phyloP scores from a whole-genome alignment of 352 stramenopile genomes.

The Globisporangium carolinianum region DNA sequence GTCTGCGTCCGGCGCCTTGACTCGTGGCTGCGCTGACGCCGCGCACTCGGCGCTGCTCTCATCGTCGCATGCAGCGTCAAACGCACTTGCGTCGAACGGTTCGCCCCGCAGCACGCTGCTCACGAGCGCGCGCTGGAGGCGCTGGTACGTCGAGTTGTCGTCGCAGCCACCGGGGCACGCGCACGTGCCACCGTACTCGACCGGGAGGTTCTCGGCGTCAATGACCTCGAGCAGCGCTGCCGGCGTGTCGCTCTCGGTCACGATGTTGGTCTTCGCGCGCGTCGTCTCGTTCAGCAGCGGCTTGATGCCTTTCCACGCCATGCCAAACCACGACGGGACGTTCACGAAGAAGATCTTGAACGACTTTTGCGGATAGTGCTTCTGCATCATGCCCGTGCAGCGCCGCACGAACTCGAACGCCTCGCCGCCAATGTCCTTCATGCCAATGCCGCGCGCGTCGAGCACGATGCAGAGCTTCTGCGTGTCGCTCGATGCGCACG shows the following conservation, averaged over 20 bases:
- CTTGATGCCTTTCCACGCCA: constrained; percentile 88
- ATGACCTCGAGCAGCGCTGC: constrained; percentile 48
- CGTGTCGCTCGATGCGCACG: constrained; percentile 52
- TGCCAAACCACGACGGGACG: constrained; percentile 87
- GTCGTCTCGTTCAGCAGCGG: constrained; percentile 84
- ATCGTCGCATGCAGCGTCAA: background rate
- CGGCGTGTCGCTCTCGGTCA: constrained; percentile 58
- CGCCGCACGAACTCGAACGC: constrained; percentile 76
- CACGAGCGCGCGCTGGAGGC: constrained; percentile 43
- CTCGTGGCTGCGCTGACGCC: constrained; percentile 6
- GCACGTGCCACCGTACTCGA: constrained; percentile 67
- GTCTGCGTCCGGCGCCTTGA: constrained; percentile 10
- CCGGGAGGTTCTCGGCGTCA: constrained; percentile 53
- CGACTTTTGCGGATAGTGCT: constrained; percentile 83
- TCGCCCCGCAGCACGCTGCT: constrained; percentile 40
- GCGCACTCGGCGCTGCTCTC: background rate
- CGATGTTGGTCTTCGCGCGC: constrained; percentile 82
- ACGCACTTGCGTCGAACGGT: constrained; percentile 37
- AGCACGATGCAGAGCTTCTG: constrained; percentile 73
- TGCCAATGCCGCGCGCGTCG: constrained; percentile 67
- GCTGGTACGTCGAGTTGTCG: constrained; percentile 59
- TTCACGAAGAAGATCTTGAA: constrained; percentile 92
- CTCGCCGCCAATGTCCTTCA: constrained; percentile 70
- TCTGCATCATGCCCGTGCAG: constrained; percentile 81
- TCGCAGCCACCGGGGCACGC: constrained; percentile 58